Evolutionary conservation across 345 rosid species (phyloP).

Genomic region (Tarenaya hassleriana): DNA sequence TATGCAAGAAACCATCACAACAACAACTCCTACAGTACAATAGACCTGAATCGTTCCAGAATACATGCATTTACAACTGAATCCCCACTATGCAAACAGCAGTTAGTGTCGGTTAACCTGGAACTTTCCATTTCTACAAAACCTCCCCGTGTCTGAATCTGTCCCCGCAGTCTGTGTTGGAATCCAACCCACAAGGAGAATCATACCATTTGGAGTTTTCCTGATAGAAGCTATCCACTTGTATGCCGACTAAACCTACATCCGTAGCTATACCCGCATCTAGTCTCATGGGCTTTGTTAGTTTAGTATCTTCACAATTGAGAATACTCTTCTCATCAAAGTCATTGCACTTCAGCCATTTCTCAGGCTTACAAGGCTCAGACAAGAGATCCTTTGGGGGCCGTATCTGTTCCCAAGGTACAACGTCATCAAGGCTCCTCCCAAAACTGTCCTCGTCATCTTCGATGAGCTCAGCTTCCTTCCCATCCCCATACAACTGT

Average conservation of each 20-base stretch:
- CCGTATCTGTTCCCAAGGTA: slow-evolving; percentile 80
- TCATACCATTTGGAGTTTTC: slow-evolving; percentile 94
- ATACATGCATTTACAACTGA: no score
- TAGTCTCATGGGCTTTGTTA: slow-evolving; percentile 77
- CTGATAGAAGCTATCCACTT: slow-evolving; percentile 94
- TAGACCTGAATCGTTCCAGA: no score
- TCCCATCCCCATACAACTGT: slow-evolving; percentile 61
- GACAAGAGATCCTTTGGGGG: slow-evolving; percentile 51
- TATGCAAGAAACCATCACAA: no score
- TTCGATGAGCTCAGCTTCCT: slow-evolving; percentile 73
- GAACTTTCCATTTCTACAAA: slow-evolving; percentile 32
- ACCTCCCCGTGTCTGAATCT: slow-evolving; percentile 74
- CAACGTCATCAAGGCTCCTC: slow-evolving; percentile 85
- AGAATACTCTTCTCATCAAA: slow-evolving; percentile 92
- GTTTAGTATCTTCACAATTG: slow-evolving; percentile 81
- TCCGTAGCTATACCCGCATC: slow-evolving; percentile 77
- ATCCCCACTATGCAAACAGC: no score
- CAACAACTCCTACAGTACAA: no score
- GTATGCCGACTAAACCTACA: slow-evolving; percentile 86
- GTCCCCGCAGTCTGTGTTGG: slow-evolving; percentile 78
- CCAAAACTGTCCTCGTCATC: slow-evolving; percentile 91
- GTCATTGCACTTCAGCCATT: slow-evolving; percentile 85
- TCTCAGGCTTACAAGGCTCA: slow-evolving; percentile 77
- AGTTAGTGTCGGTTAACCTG: no score
- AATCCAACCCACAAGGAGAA: slow-evolving; percentile 91